Evolutionary conservation across 2,329 filamentous ascomycete genomes (phyloP), one percentile per base, ranked within the genome.

Genomic region (Didymella glomerata): DNA sequence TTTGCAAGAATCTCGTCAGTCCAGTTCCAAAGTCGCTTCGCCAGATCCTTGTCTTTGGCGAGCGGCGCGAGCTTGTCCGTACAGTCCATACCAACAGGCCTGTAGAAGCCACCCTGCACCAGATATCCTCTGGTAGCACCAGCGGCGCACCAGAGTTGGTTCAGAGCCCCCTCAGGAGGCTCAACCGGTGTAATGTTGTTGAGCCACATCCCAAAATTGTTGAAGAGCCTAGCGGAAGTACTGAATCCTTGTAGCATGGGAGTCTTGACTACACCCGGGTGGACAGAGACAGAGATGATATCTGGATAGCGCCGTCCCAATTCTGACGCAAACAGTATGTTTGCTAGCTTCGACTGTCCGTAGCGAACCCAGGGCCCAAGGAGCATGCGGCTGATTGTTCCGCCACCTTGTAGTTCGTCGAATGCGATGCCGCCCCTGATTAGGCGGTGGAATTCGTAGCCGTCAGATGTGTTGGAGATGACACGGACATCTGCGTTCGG

Each of bases 291-390:
- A 6, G 68, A 67, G 1, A 72, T 79, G 58, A 84, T 74, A 3
- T 66, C 44, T 4, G 81, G 81, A 61, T 83, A 78, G 0, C 68
- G 72, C 14, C 65, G 57, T 4, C 79, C 78, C n/a, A 82, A 68
- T 42, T 78, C 70, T 2, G 68, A 55, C 0, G 78, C 70, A 58
- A 77, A 81, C 2, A 83, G 72, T 10, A 83, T 70, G 44, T 82
- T 81, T 8, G 82, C 81, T 5, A 83, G 72, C 62, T 84, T 84
- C 50, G 72, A 76, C 48, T 82, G 79, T 4, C 78, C 80, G 67
- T 84, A 84, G 10, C 80, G 75, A 3, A 60, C 54, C 55, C 70
- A 76, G 14, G 69, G 61, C 5, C 75, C 74, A 48, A 69, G 13
- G 40, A 63, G 9, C 18, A 25, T 42, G 30, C 53, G 53, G 49